Conservation (phyloP, 2,329 filamentous ascomycete species). For the Pseudodiploospora longispora region DNA sequence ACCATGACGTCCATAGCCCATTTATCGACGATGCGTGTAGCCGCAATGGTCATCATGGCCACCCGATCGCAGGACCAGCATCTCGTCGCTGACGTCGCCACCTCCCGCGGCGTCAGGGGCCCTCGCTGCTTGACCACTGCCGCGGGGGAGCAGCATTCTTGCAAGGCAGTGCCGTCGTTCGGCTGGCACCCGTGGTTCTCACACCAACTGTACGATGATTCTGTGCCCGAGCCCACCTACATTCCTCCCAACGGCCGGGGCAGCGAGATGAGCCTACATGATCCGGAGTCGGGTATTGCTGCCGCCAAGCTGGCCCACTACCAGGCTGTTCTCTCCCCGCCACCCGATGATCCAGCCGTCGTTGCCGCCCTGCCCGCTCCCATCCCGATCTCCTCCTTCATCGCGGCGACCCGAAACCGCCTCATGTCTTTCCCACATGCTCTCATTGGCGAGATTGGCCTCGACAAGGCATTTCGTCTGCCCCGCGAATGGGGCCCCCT, state of each 20-base stretch:
- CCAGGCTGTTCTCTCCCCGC: slow-evolving; percentile 53
- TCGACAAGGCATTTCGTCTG: slow-evolving; percentile 71
- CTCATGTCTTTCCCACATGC: slow-evolving; percentile 53
- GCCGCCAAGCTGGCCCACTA: slow-evolving; percentile 52
- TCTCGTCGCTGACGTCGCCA: slow-evolving; percentile 57
- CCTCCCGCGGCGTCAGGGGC: slow-evolving; percentile 40
- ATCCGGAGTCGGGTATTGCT: not conserved
- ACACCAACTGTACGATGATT: slow-evolving; percentile 63
- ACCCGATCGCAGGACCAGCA: slow-evolving; percentile 69
- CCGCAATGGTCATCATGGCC: slow-evolving; percentile 65
- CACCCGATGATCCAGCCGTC: slow-evolving; percentile 34
- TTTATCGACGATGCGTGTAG: slow-evolving; percentile 58
- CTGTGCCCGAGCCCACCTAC: slow-evolving; percentile 28
- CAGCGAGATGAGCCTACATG: slow-evolving; percentile 1
- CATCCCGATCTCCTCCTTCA: slow-evolving; percentile 47
- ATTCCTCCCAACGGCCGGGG: slow-evolving; percentile 16
- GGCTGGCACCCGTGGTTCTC: slow-evolving; percentile 88
- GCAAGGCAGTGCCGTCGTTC: slow-evolving; percentile 56
- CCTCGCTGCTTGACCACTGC: not conserved
- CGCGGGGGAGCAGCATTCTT: not conserved
- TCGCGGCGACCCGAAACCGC: slow-evolving; percentile 46
- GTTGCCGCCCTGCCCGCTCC: slow-evolving; percentile 50
- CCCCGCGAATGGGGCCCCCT: slow-evolving; percentile 48
- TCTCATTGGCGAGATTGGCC: slow-evolving; percentile 67
- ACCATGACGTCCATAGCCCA: slow-evolving; percentile 53